phyloP scores from a whole-genome alignment of 1,284 basidiomycete genomes.

The Peniophora sp. region DNA sequence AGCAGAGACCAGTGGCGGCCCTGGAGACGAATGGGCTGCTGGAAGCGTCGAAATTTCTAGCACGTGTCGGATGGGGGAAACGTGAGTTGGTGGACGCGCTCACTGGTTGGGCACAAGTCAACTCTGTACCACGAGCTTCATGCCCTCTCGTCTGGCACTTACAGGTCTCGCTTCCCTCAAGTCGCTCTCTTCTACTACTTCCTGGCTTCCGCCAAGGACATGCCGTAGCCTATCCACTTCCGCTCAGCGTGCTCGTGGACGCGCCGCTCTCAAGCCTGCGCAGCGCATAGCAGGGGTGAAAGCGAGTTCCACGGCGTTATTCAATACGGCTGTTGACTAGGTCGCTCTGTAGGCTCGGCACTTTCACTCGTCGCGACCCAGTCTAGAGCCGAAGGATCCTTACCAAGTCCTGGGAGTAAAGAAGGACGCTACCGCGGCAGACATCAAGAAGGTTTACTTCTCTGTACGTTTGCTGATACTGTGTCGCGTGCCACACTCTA shows the following conservation, averaged over 20 bases:
- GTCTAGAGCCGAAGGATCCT: slow-evolving; percentile 73
- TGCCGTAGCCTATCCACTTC: slow-evolving; percentile 13
- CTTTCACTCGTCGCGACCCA: slow-evolving; percentile 63
- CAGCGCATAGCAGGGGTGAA: no score
- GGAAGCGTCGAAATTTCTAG: no score
- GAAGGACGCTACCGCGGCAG: slow-evolving; percentile 75
- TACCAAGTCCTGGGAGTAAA: slow-evolving; percentile 87
- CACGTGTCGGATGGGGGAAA: no score
- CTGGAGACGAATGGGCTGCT: no score
- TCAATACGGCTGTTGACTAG: neutral
- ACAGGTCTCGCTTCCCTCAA: slow-evolving; percentile 49
- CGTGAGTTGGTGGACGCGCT: no score
- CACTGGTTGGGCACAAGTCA: no score
- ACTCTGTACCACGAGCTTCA: slow-evolving; percentile 11
- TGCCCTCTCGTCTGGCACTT: slow-evolving; percentile 38
- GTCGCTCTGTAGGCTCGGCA: slow-evolving; percentile 28
- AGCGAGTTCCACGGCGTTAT: no score
- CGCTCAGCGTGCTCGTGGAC: no score
- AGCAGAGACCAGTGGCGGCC: no score
- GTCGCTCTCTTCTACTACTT: slow-evolving; percentile 44
- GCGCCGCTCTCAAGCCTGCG: no score
- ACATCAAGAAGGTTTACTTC: slow-evolving; percentile 98
- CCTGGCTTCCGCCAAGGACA: slow-evolving; percentile 12
- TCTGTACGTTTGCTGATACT: slow-evolving; percentile 44
- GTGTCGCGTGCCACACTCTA: neutral